Percentiles rank a stretch among this genome's conserved stretches.
Conservation (phyloP, 1,284 basidiomycete species). For the Gastroboletus turbinatus region DNA sequence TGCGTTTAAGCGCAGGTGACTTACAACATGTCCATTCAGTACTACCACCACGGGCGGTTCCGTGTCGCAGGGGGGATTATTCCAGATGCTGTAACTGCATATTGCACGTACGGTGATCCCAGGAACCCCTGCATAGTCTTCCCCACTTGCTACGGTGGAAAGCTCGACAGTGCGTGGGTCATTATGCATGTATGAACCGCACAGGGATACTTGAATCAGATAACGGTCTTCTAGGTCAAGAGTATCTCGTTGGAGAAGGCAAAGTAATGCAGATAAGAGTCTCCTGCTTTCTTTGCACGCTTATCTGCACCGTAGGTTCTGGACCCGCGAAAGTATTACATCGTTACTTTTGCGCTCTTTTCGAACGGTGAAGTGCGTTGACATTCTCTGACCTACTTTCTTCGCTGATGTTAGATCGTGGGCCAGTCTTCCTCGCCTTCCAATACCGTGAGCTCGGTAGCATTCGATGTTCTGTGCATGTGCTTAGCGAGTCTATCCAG, state of each 20-base stretch:
- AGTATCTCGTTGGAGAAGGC: constrained; percentile 50
- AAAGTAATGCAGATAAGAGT: constrained; percentile 35
- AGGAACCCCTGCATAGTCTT: constrained; percentile 41
- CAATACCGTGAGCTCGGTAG: constrained; percentile 20
- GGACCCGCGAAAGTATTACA: constrained; percentile 49
- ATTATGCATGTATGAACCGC: background rate
- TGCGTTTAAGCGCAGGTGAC: background rate
- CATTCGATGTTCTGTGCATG: background rate
- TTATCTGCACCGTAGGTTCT: constrained; percentile 37
- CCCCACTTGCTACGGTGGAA: constrained; percentile 41
- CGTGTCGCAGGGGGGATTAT: constrained; percentile 38
- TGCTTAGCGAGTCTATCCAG: constrained; percentile 26
- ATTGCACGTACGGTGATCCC: constrained; percentile 38
- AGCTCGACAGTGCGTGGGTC: constrained; percentile 33
- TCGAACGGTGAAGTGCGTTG: constrained; percentile 54
- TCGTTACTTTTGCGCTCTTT: constrained; percentile 60
- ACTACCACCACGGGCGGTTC: constrained; percentile 40
- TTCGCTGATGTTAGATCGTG: background rate
- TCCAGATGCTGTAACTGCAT: constrained; percentile 40
- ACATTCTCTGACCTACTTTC: background rate
- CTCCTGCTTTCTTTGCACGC: background rate
- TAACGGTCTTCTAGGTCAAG: constrained; percentile 42
- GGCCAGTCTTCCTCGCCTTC: constrained; percentile 16
- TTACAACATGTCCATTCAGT: constrained; percentile 33
- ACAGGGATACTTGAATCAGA: constrained; percentile 10